These are phyloP conservation scores for Colletotrichum musicola DNA, from an alignment of 2,329 filamentous ascomycete genomes.

Conservation along the genomic window DNA sequence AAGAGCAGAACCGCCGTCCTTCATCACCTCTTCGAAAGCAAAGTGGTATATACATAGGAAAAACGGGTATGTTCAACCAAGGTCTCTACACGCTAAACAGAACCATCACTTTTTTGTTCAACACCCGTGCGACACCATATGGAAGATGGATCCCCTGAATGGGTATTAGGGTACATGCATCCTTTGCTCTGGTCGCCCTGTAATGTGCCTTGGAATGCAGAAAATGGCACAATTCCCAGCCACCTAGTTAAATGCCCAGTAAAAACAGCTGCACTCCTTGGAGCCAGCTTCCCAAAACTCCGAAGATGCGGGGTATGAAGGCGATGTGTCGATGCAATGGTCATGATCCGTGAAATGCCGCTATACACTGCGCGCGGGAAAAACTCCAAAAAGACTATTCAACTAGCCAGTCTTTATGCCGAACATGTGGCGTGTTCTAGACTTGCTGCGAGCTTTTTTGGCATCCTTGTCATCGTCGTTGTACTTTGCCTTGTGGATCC, in stretches of 20 bases:
- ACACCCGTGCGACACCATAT: slow-evolving; percentile 1
- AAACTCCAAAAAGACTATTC: slow-evolving; percentile 32
- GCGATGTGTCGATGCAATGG: slow-evolving; percentile 39
- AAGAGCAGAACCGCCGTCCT: not conserved
- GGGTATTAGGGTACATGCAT: slow-evolving; percentile 1
- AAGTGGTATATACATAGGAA: slow-evolving; percentile 29
- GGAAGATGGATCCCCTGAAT: slow-evolving; percentile 2
- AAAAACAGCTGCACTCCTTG: slow-evolving; percentile 35
- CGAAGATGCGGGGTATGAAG: slow-evolving; percentile 40
- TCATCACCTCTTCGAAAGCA: not conserved
- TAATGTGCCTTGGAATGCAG: slow-evolving; percentile 25
- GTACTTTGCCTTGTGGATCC: slow-evolving; percentile 98
- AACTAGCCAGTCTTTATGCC: slow-evolving; percentile 54
- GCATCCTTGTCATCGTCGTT: slow-evolving; percentile 69
- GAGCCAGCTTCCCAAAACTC: slow-evolving; percentile 39
- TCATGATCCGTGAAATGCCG: slow-evolving; percentile 41
- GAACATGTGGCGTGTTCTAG: slow-evolving; percentile 80
- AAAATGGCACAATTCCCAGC: slow-evolving; percentile 34
- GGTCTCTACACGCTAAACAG: slow-evolving; percentile 26
- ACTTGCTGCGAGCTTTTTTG: slow-evolving; percentile 78
- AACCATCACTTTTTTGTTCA: slow-evolving; percentile 7
- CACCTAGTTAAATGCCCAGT: slow-evolving; percentile 31
- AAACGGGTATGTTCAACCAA: slow-evolving; percentile 34
- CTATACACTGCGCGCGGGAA: slow-evolving; percentile 35
- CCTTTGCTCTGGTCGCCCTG: slow-evolving; percentile 9